Percentiles rank a stretch among this genome's conserved stretches.
Conservation (phyloP, 2,329 filamentous ascomycete species). For the Ophiostoma himal-ulmi region DNA sequence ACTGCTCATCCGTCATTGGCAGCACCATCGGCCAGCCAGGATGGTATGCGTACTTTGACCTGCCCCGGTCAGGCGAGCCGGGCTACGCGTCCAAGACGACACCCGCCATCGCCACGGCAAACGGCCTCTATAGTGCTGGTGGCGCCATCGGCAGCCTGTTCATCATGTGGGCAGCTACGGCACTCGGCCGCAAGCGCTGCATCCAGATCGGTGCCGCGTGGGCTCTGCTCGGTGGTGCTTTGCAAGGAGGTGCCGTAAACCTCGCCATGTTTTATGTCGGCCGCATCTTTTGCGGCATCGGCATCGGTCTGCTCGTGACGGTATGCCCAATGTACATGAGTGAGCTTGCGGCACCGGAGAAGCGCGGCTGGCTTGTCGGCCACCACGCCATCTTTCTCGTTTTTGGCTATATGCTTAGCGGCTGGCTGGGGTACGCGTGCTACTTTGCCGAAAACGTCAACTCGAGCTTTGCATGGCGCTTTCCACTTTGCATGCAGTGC, state of each 20-base stretch:
- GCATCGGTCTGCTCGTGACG: conserved; percentile 40
- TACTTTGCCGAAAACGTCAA: conserved; percentile 36
- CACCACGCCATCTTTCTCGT: conserved; percentile 44
- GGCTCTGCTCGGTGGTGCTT: conserved; percentile 41
- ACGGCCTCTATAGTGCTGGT: conserved; percentile 33
- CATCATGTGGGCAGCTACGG: conserved; percentile 45
- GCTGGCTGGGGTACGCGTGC: conserved; percentile 41
- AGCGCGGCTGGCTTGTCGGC: conserved; percentile 41
- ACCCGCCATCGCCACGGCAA: conserved; percentile 40
- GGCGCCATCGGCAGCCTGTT: conserved; percentile 43
- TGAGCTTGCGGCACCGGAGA: conserved; percentile 38
- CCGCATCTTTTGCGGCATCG: conserved; percentile 38
- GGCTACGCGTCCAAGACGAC: conserved; percentile 44
- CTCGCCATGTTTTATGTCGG: conserved; percentile 42
- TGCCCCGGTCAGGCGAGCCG: conserved; percentile 39
- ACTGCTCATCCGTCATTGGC: conserved; percentile 45
- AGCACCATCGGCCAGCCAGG: conserved; percentile 49
- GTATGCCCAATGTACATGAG: conserved; percentile 42
- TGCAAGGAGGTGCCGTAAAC: conserved; percentile 42
- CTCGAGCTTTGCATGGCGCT: conserved; percentile 41
- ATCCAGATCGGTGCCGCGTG: conserved; percentile 43
- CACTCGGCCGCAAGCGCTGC: conserved; percentile 40
- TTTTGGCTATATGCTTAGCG: conserved; percentile 42
- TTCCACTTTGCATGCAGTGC: conserved; percentile 39
- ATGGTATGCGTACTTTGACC: conserved; percentile 43